Evolutionary conservation across 257 asterid species (phyloP), one percentile per base, ranked within the genome.

Genomic region (Penstemon newberryi): DNA sequence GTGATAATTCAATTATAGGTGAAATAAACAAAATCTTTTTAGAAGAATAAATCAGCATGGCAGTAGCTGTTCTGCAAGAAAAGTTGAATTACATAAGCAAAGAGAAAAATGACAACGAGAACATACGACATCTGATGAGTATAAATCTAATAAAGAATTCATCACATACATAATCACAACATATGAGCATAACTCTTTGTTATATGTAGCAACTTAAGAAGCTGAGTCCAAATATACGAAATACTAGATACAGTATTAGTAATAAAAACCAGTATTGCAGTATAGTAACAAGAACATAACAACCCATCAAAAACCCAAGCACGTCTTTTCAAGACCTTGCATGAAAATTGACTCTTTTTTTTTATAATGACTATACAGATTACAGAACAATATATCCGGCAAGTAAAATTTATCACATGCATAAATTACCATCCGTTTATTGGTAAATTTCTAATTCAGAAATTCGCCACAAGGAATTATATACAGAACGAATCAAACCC

Each of bases 261-360:
- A 8, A 8, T 3, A 46, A 6, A 6, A 25, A 25, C 33, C 39
- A 55, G 12, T 56, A 41, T 15, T 40, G 37, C 42, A 55, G 39
- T 51, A 13, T 44, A 40, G 43, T 37, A 63, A 9, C 6, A 18
- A 19, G 42, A 3, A 67, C 38, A 39, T 18, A 33, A 56, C 18
- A n/a, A 37, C 61, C 62, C 46, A 49, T 44, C 56, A 36, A 50
- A 61, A 4, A 7, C 51, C 11, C 40, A 47, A 61, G 55, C 56
- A 53, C 49, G 67, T 49, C 42, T 59, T 49, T 49, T 64, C 67
- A 62, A 62, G 18, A 56, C 56, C 49, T 68, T 45, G 7, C 51
- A 46, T 8, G 13, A 46, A 3, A 46, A 46, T 2, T 25, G 33
- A 2, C 33, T 0, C 2, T 25, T 25, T 1, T 25, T 25, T 2